phyloP scores from a whole-genome alignment of 768 basidiomycete genomes.

The Tulasnella sp. region DNA sequence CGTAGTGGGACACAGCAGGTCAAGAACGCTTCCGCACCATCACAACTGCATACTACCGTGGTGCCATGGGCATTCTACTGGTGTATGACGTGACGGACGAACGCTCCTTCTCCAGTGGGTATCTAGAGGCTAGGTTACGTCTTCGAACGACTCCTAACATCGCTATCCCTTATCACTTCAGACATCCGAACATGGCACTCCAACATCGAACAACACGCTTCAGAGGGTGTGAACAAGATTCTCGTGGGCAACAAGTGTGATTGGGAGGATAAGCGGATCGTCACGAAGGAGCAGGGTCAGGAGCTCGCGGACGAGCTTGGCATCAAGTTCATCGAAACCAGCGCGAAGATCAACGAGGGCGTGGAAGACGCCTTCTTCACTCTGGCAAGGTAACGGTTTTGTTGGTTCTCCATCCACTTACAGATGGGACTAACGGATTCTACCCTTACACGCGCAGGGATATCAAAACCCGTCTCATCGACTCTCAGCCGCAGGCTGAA shows the following conservation, averaged over 20 bases:
- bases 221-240: slow-evolving; percentile 98
- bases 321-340: slow-evolving; percentile 94
- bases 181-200: slow-evolving; percentile 98
- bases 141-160: background rate
- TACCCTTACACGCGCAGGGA: slow-evolving; percentile 48
- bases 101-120: slow-evolving; percentile 89
- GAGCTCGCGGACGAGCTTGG: slow-evolving; percentile 89
- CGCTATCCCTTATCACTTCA: slow-evolving; percentile 30
- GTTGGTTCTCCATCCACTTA: background rate
- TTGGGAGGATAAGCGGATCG: slow-evolving; percentile 91
- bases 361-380: slow-evolving; percentile 99
- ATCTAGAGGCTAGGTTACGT: background rate
- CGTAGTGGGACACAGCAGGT: slow-evolving; percentile 97
- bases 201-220: slow-evolving; percentile 97
- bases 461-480: slow-evolving; percentile 95
- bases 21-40: slow-evolving; percentile 99
- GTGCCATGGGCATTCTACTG: slow-evolving; percentile 95
- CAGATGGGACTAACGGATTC: background rate
- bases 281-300: slow-evolving; percentile 85
- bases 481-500: slow-evolving; percentile 64
- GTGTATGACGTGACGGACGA: slow-evolving; percentile 97
- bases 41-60: slow-evolving; percentile 98
- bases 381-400: slow-evolving; percentile 67
- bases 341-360: slow-evolving; percentile 95
- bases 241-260: slow-evolving; percentile 99